Conservation (phyloP, 139 green algal genomes). For the Chlamydomonas eustigma region DNA sequence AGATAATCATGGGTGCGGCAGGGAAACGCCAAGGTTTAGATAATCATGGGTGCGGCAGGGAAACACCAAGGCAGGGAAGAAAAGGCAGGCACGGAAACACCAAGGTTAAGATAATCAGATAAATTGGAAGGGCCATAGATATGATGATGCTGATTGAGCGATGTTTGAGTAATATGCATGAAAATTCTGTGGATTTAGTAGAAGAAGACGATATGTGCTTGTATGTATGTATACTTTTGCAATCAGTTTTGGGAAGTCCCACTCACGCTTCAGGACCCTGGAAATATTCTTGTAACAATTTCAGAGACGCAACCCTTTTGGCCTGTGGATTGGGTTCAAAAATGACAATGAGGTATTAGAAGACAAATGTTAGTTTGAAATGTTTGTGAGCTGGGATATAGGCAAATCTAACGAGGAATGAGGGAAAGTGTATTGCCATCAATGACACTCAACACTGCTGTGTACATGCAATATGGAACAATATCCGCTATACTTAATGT, state of each 20-base stretch:
- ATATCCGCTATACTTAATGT: background rate
- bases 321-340: background rate
- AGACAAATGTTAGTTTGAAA: background rate
- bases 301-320: background rate
- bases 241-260: background rate
- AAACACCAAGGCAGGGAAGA: background rate
- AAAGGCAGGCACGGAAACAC: background rate
- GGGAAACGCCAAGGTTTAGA: background rate
- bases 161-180: background rate
- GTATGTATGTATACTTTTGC: background rate
- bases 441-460: background rate
- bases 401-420: background rate
- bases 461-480: no score
- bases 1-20: background rate
- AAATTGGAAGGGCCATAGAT: background rate
- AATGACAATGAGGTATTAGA: background rate
- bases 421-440: background rate
- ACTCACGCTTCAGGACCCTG: conserved; percentile 5
- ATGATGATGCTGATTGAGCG: background rate
- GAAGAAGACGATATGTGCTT: background rate
- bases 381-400: background rate
- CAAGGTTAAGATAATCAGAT: background rate
- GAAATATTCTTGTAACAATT: background rate
- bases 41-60: background rate
- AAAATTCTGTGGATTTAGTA: background rate